Base-by-base conservation (phyloP, 768 basidiomycete species). In the Mrakia gelida region DNA sequence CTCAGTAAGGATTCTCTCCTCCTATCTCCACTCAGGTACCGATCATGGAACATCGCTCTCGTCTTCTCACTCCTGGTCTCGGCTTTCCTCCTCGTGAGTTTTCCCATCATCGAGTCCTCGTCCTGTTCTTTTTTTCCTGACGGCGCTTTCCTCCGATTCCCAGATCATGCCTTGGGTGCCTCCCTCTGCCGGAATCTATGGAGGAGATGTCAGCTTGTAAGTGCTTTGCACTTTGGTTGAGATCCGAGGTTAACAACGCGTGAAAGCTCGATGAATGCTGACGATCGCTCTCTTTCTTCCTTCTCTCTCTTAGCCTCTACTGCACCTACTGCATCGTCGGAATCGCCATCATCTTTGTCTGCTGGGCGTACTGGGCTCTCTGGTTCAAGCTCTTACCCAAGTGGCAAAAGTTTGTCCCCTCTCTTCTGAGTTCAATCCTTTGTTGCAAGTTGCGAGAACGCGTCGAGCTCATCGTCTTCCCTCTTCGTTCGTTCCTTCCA, bases 311-410 rank as follows among this genome's bases (percentile, higher is more conserved):
- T 8, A 80, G 80, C 80, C 80, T 81, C 63, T 82, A 81, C 70
- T 76, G 68, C 7, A 65, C 78, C n/a, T 80, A 77, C 9, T 77
- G 77, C 34, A 28, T 81, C 59, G 75, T 75, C 5, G 81, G 81
- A 49, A 54, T 82, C 6, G 80, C 74, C 62, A 80, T 81, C 70
- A 52, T 79, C 38, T 75, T 80, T 78, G 74, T 81, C n/a, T 82
- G 82, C 43, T 81, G 76, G n/a, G 45, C 82, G 38, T 82, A 85
- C 76, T 84, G 83, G 73, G 82, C 80, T 54, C 34, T 88, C 28
- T 88, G 87, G 87, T 86, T 87, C 34, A 81, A 86, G 13, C 49
- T 86, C 1, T 83, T 88, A 4, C 88, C 88, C 28, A 85, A 81
- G 32, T 30, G 26, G 49, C 34, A 72, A 34, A 54, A 34, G 73